Evolutionary conservation across 2,329 filamentous ascomycete genomes (phyloP), one percentile per base, ranked within the genome.

Genomic region (Nannizziopsis barbatae): DNA sequence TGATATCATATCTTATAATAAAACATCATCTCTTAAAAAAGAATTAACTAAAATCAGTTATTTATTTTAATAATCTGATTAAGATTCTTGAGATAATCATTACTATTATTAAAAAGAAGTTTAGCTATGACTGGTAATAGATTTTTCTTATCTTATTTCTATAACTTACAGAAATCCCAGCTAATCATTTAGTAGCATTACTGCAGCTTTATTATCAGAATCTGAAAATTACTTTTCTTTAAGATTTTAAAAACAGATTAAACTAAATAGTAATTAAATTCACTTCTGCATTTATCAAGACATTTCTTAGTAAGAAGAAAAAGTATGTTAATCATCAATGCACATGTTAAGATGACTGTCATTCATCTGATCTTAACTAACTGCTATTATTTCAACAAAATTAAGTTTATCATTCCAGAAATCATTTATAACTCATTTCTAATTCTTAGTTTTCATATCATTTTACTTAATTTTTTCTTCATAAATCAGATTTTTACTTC

Each of bases 391-490:
- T 9, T 17, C 6, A 37, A 37, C 9, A 37, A 8, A 37, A 37
- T 17, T 17, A 37, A 14, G 17, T 37, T 37, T 15, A 45, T 37
- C 36, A 58, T 65, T 40, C 55, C 53, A 12, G 52, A 64, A 50
- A 59, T 64, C 44, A 62, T 63, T 14, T 64, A 56, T 42, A 52
- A 66, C 46, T 42, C 55, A 22, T 57, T 56, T 14, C 57, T 65
- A 22, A 52, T 61, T 43, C 60, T 64, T 11, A 65, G 63, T 50
- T 56, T 53, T 2, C 50, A 65, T 45, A 48, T 61, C 42, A 57
- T 56, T 33, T 53, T 64, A 17, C 55, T 62, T 37, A 47, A 57
- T 17, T 51, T 68, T 39, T 56, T 67, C 14, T 66, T 65, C 42
- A 45, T 53, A 11, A 55, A 62, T 49, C 11, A 53, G 17, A 61